phyloP scores from a whole-genome alignment of 129 eudicot genomes.

The Solidago caesia region DNA sequence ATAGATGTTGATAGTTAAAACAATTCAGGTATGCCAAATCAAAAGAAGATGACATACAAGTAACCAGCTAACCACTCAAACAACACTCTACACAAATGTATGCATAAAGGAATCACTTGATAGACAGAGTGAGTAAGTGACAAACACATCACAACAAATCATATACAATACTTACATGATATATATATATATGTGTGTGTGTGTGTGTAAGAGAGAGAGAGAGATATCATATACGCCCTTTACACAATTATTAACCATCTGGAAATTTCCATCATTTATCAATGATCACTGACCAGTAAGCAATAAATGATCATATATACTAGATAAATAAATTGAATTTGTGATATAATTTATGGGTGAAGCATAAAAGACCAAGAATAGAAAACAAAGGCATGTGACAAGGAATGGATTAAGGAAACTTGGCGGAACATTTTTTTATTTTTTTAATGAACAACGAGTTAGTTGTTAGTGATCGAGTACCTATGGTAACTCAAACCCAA shows the following conservation, averaged over 20 bases:
- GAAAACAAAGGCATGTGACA: too few relatives aligned
- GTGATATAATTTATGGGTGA: too few relatives aligned
- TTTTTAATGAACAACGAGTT: too few relatives aligned
- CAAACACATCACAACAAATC: not conserved
- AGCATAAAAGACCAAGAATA: too few relatives aligned
- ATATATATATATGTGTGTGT: not conserved
- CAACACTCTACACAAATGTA: not conserved
- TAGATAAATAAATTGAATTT: not conserved
- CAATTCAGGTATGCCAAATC: not conserved
- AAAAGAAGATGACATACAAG: conserved; percentile 5
- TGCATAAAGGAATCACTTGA: not conserved
- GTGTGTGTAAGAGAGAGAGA: too few relatives aligned
- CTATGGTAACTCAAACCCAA: too few relatives aligned
- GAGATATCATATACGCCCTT: not conserved
- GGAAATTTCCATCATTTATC: not conserved
- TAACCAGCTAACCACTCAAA: not conserved
- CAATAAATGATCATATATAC: not conserved
- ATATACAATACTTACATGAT: not conserved
- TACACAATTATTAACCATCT: not conserved
- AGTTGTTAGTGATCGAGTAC: too few relatives aligned
- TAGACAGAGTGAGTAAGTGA: not conserved
- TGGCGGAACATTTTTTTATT: too few relatives aligned
- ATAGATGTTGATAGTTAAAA: not conserved
- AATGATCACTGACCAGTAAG: not conserved
- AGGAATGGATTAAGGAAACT: too few relatives aligned